Percentiles rank a stretch among this genome's conserved stretches.
These are phyloP conservation scores for Fraxinus greggii DNA, from an alignment of 305 asterid species.

Conservation along the genomic window DNA sequence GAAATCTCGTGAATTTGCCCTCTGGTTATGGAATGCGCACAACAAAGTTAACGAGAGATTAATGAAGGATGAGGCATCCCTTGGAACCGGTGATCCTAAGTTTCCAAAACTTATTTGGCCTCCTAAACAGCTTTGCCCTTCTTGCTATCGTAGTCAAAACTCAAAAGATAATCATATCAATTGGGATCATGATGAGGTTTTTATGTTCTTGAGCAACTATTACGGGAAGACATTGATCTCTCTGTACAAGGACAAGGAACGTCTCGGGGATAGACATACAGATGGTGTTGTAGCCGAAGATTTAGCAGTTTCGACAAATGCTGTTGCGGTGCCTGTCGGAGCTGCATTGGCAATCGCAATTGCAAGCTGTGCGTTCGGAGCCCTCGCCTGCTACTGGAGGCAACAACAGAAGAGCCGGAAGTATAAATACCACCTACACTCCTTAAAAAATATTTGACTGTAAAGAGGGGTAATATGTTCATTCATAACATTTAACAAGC, in stretches of 20 bases:
- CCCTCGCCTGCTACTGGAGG: conserved; percentile 88
- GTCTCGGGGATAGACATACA: conserved; percentile 27
- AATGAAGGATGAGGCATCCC: conserved; percentile 63
- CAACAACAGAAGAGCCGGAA: conserved; percentile 87
- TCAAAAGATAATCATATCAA: conserved; percentile 27
- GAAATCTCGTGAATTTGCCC: conserved; percentile 54
- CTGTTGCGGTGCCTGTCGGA: conserved; percentile 78
- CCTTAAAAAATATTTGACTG: conserved; percentile 67
- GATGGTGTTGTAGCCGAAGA: conserved; percentile 40
- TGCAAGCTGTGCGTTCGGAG: conserved; percentile 93
- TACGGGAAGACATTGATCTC: conserved; percentile 58
- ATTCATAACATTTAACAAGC: conserved; percentile 3
- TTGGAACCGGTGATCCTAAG: conserved; percentile 63
- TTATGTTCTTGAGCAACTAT: conserved; percentile 54
- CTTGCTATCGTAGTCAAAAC: conserved; percentile 46
- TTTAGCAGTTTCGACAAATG: conserved; percentile 45
- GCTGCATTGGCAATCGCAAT: conserved; percentile 86
- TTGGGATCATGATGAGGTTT: conserved; percentile 59
- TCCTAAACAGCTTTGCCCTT: conserved; percentile 62
- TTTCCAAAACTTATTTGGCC: conserved; percentile 79
- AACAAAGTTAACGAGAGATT: conserved; percentile 74
- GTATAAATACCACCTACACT: conserved; percentile 71
- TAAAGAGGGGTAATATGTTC: conserved; percentile 21
- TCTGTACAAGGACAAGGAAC: conserved; percentile 57
- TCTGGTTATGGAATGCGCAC: conserved; percentile 85